Conservation (phyloP, 1,139 yeast genomes). For the Geotrichum cucujoidarum region DNA sequence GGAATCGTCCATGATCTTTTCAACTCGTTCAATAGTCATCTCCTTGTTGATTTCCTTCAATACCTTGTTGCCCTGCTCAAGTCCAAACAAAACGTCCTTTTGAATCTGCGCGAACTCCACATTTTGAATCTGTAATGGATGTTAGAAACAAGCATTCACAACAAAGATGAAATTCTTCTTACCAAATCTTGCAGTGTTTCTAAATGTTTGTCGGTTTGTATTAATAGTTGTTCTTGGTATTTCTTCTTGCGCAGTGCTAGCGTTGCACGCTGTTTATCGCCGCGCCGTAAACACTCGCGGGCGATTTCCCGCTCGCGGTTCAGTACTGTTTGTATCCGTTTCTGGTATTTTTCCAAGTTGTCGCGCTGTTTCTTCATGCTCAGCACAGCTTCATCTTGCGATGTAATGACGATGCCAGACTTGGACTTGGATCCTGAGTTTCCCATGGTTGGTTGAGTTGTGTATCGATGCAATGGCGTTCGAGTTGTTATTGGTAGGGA, state of each 20-base stretch:
- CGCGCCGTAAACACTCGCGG: slow-evolving; percentile 48
- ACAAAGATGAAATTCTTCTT: neutral
- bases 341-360: slow-evolving; percentile 69
- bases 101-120: slow-evolving; percentile 88
- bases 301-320: slow-evolving; percentile 58
- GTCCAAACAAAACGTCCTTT: slow-evolving; percentile 73
- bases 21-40: slow-evolving; percentile 74
- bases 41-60: slow-evolving; percentile 71
- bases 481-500: no score
- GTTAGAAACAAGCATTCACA: neutral
- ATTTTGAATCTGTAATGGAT: slow-evolving; percentile 33
- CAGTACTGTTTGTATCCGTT: slow-evolving; percentile 52
- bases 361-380: slow-evolving; percentile 87
- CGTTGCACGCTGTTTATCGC: slow-evolving; percentile 58
- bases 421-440: slow-evolving; percentile 16
- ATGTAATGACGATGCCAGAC: slow-evolving; percentile 45
- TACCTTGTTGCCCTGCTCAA: slow-evolving; percentile 73
- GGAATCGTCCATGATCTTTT: slow-evolving; percentile 73
- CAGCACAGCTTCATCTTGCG: slow-evolving; percentile 78
- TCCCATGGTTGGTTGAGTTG: slow-evolving; percentile 10
- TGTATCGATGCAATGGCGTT: no score
- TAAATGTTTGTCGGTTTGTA: slow-evolving; percentile 69
- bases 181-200: slow-evolving; percentile 57
- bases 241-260: slow-evolving; percentile 70
- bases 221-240: slow-evolving; percentile 67